Conservation (phyloP, 2,329 filamentous ascomycete genomes). For the Kalmusia sp. region DNA sequence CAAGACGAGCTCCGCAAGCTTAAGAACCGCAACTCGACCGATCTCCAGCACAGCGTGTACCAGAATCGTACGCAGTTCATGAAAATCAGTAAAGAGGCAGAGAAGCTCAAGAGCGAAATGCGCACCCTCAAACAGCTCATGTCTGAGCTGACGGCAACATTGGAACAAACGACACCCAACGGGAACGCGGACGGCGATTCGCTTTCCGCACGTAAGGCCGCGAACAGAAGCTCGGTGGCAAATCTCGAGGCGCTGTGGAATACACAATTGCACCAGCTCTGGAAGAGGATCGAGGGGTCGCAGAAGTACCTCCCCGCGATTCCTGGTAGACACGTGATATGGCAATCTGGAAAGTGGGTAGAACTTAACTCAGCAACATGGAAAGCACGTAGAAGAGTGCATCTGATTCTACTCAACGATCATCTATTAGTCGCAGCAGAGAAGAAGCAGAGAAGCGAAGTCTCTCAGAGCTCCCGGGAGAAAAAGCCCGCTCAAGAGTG, state of each 20-base stretch:
- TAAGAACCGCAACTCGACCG: slow-evolving; percentile 78
- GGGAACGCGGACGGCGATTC: slow-evolving; percentile 45
- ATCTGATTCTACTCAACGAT: slow-evolving; percentile 92
- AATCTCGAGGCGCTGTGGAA: slow-evolving; percentile 74
- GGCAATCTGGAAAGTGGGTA: slow-evolving; percentile 93
- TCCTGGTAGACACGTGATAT: slow-evolving; percentile 88
- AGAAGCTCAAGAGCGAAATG: slow-evolving; percentile 98
- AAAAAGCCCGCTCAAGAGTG: slow-evolving; percentile 65
- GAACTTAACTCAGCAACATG: slow-evolving; percentile 97
- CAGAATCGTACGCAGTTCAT: slow-evolving; percentile 98
- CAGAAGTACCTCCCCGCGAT: slow-evolving; percentile 95
- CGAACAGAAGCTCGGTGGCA: slow-evolving; percentile 89
- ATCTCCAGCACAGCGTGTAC: slow-evolving; percentile 93
- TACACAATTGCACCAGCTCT: slow-evolving; percentile 77
- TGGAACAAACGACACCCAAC: slow-evolving; percentile 55
- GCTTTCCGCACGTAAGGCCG: slow-evolving; percentile 59
- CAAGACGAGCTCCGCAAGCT: slow-evolving; percentile 77
- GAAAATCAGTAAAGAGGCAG: slow-evolving; percentile 98
- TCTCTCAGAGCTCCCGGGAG: slow-evolving; percentile 55
- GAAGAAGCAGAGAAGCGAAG: slow-evolving; percentile 87
- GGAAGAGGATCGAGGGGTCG: slow-evolving; percentile 96
- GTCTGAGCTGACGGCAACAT: slow-evolving; percentile 75
- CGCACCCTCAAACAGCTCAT: slow-evolving; percentile 86
- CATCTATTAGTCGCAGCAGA: slow-evolving; percentile 92
- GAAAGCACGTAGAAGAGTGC: slow-evolving; percentile 87